Evolutionary conservation across 2,329 filamentous ascomycete species (phyloP).

Genomic region (Colletotrichum somersetense): DNA sequence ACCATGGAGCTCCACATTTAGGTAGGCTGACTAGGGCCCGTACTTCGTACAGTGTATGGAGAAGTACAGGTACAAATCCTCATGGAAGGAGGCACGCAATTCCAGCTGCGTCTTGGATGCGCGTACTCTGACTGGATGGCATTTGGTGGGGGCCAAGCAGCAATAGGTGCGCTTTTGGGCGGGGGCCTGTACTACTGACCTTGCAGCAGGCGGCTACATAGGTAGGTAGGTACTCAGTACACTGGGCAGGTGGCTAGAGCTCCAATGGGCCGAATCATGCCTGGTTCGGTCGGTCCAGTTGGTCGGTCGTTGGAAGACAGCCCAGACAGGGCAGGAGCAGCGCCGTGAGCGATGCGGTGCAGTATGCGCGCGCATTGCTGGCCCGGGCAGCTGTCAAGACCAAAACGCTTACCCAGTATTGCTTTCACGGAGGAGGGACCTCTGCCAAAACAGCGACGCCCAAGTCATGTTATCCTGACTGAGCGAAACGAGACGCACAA

Average conservation of each 20-base stretch:
- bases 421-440: not conserved
- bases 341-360: not conserved
- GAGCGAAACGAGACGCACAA: slow-evolving; percentile 3
- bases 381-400: not conserved
- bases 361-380: not conserved
- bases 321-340: not conserved
- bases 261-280: not conserved
- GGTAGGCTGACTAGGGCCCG: not conserved
- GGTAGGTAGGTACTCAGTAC: not conserved
- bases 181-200: not conserved
- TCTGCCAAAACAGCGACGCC: not conserved
- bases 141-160: not conserved
- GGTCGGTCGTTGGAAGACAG: not conserved
- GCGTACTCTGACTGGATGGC: not conserved
- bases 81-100: not conserved
- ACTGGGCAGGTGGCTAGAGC: not conserved
- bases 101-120: not conserved
- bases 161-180: not conserved
- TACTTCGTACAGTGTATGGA: not conserved
- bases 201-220: not conserved
- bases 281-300: not conserved
- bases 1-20: not conserved
- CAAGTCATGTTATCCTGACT: not conserved
- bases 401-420: not conserved
- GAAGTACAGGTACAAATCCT: not conserved